These are phyloP conservation scores for Corrigiola litoralis DNA, from an alignment of 179 eudicot genomes.

Conservation along the genomic window DNA sequence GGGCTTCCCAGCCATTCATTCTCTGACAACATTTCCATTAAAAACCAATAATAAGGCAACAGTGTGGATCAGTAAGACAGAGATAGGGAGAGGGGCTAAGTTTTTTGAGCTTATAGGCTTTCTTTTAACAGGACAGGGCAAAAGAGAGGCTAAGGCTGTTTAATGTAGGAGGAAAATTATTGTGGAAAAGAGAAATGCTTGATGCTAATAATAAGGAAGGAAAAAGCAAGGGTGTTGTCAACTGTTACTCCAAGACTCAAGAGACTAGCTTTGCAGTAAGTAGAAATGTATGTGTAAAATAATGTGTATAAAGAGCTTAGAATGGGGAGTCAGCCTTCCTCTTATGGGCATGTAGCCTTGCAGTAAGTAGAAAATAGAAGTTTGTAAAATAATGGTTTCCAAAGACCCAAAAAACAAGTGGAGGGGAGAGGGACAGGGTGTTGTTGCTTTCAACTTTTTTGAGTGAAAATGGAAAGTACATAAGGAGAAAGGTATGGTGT, in stretches of 20 bases:
- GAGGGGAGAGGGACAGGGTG: slow-evolving; percentile 38
- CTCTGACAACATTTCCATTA: slow-evolving; percentile 66
- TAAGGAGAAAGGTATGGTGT: slow-evolving; percentile 23
- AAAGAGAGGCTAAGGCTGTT: slow-evolving; percentile 15
- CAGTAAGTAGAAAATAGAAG: slow-evolving; percentile 18
- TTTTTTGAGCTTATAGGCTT: slow-evolving; percentile 11
- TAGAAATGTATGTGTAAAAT: slow-evolving; percentile 13
- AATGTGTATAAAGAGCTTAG: slow-evolving; percentile 14
- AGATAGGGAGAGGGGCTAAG: background rate
- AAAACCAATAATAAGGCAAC: slow-evolving; percentile 25
- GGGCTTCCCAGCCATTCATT: slow-evolving; percentile 68
- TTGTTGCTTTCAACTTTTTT: slow-evolving; percentile 45
- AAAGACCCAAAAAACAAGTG: slow-evolving; percentile 18
- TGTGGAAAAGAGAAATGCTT: background rate
- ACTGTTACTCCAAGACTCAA: background rate
- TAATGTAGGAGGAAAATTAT: slow-evolving; percentile 17
- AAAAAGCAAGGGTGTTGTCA: slow-evolving; percentile 6
- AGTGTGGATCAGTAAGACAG: slow-evolving; percentile 22
- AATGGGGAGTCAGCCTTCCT: slow-evolving; percentile 8
- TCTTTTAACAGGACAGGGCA: slow-evolving; percentile 18
- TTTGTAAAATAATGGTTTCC: slow-evolving; percentile 6
- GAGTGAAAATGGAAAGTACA: slow-evolving; percentile 31
- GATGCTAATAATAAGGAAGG: background rate
- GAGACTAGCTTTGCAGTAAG: slow-evolving; percentile 11
- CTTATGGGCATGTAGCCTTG: slow-evolving; percentile 14